Evolutionary conservation across 441 rosid genomes (phyloP).

Genomic region (Flueggea neowawraea): DNA sequence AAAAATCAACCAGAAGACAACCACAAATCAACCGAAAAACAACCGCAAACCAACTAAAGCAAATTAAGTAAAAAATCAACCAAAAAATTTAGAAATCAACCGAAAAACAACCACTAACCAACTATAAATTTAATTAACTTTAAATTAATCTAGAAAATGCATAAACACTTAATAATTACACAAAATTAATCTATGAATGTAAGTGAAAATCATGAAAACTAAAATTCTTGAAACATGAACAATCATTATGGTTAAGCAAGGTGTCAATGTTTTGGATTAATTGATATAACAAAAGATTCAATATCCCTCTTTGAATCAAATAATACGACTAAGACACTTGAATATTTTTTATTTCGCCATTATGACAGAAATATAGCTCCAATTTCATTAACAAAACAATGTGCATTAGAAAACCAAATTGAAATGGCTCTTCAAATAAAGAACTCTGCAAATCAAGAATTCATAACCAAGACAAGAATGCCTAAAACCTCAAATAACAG

Average conservation of each 20-base stretch:
- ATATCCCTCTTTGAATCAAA: not conserved
- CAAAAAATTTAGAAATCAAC: too few relatives aligned
- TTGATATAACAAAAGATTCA: not conserved
- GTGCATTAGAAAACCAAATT: constrained; percentile 17
- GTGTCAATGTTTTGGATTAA: constrained; percentile 8
- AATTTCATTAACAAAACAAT: constrained; percentile 7
- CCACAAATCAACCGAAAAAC: too few relatives aligned
- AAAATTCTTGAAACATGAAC: constrained; percentile 45
- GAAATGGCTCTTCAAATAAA: constrained; percentile 9
- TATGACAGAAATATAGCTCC: not conserved
- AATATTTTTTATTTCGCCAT: too few relatives aligned
- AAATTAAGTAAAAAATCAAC: too few relatives aligned
- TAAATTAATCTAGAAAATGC: too few relatives aligned
- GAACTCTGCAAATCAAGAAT: constrained; percentile 20
- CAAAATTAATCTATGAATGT: too few relatives aligned
- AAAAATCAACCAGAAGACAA: too few relatives aligned
- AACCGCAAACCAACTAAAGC: too few relatives aligned
- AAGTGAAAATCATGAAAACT: too few relatives aligned
- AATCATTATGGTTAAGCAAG: constrained; percentile 21
- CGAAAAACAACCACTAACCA: too few relatives aligned
- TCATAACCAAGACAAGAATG: constrained; percentile 35
- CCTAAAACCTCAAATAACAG: constrained; percentile 24
- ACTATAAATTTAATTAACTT: too few relatives aligned
- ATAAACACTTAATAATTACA: too few relatives aligned
- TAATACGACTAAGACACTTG: not conserved